Base-by-base conservation (phyloP, 352 stramenopile species). In the Halophytophthora batemanensis region DNA sequence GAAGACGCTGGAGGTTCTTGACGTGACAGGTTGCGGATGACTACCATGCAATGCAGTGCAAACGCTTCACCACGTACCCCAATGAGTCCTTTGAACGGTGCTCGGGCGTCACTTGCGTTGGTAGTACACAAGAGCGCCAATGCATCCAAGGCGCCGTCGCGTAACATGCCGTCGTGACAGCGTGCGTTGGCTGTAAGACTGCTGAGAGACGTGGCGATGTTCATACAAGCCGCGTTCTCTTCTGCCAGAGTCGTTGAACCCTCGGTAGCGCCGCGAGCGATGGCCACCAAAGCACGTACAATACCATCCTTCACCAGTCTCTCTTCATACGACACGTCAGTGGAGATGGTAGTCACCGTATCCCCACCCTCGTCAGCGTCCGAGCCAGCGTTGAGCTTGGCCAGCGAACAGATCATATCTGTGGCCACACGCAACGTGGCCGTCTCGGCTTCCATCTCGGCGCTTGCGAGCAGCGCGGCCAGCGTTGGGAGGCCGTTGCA, bases 121-220 rank as follows among this genome's bases (percentile, higher is more conserved):
- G 66, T 79, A 25, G 58, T 54, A 61, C 65, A 74, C 39, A 93
- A 45, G 6, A 75, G 23, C 3, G 70, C 66, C 12, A 91, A 53
- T 0, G 53, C 59, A 15, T 93, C 78, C 19, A 94, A 59, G 41
- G 66, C 80, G 13, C 82, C 80, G 43, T 94, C 83, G 18, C 68
- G 71, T 13, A 94, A 59, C 79, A 94, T 92, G 4, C 70, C 48
- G 12, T 90, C 83, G 33, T 90, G 83, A 49, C 79, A 87, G 17
- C 47, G 59, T 3, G 62, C 35, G 40, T 88, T 75, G 39, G 60
- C 71, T 12, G 79, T 90, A 45, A 94, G 35, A 47, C 74, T 78
- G 53, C 76, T 87, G 8, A 92, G 64, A 22, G 76, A 77, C 12
- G 69, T 80, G 18, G 86, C 67, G 43, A 92, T 84, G 25, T 77